Conservation (phyloP, 2,329 filamentous ascomycete species). For the Penicillium palitans region DNA sequence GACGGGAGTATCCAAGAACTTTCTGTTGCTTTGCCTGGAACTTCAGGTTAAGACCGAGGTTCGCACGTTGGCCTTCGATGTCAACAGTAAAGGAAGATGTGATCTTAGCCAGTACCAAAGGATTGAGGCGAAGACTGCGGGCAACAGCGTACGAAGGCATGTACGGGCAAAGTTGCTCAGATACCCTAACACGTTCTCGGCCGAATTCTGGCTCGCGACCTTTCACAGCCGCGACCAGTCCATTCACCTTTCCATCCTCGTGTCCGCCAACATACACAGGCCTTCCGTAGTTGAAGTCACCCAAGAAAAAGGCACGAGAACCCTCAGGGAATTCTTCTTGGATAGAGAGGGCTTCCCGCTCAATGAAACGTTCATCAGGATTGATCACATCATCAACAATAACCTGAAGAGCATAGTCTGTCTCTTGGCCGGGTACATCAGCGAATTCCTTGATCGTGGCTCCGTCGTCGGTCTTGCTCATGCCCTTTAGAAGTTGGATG, state of each 20-base stretch:
- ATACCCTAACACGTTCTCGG: slow-evolving; percentile 67
- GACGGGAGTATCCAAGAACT: slow-evolving; percentile 91
- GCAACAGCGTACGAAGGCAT: slow-evolving; percentile 87
- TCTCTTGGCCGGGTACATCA: slow-evolving; percentile 79
- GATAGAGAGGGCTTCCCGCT: slow-evolving; percentile 81
- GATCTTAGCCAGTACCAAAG: slow-evolving; percentile 89
- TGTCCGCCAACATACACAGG: slow-evolving; percentile 82
- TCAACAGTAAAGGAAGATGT: slow-evolving; percentile 89
- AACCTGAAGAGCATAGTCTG: slow-evolving; percentile 85
- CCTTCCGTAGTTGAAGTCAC: slow-evolving; percentile 87
- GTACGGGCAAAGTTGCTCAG: slow-evolving; percentile 73
- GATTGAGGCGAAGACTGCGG: slow-evolving; percentile 75
- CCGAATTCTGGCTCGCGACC: slow-evolving; percentile 80
- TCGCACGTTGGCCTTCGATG: slow-evolving; percentile 78
- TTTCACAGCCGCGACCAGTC: slow-evolving; percentile 72
- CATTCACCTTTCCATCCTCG: slow-evolving; percentile 70
- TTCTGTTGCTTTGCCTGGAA: slow-evolving; percentile 96
- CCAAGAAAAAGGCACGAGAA: slow-evolving; percentile 86
- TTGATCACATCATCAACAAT: slow-evolving; percentile 88
- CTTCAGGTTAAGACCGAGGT: slow-evolving; percentile 92
- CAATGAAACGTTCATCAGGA: slow-evolving; percentile 89
- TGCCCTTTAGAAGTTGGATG: slow-evolving; percentile 89
- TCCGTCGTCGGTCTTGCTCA: slow-evolving; percentile 86
- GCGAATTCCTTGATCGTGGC: slow-evolving; percentile 92
- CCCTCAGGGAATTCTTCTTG: slow-evolving; percentile 86